phyloP scores from a whole-genome alignment of 768 basidiomycete genomes.

The Imleria badia region DNA sequence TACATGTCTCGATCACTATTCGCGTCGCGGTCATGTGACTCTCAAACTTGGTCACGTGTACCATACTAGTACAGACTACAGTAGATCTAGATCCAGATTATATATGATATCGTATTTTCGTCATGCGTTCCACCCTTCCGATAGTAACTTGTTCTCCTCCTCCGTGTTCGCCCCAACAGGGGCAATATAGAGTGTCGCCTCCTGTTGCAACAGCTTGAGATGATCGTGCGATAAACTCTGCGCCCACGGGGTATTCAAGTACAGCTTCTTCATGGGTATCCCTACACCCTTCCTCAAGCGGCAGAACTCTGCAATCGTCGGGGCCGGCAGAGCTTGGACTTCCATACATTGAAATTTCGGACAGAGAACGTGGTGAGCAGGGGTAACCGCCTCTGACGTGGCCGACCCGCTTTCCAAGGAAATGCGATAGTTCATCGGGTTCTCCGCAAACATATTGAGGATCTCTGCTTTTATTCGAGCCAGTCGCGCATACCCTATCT shows the following conservation, averaged over 20 bases:
- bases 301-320: conserved; percentile 37
- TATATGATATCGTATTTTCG: background rate
- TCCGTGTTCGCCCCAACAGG: conserved; percentile 41
- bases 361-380: conserved; percentile 34
- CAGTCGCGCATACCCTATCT: conserved; percentile 49
- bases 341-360: conserved; percentile 49
- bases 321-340: conserved; percentile 38
- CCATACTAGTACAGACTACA: conserved; percentile 1
- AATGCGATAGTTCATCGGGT: conserved; percentile 31
- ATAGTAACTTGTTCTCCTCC: conserved; percentile 43
- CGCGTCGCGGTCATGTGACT: conserved; percentile 30
- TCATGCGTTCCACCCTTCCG: conserved; percentile 15
- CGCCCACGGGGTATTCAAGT: conserved; percentile 39
- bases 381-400: conserved; percentile 2
- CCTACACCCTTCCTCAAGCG: conserved; percentile 37
- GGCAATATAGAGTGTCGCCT: conserved; percentile 28
- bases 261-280: conserved; percentile 51
- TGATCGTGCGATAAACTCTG: conserved; percentile 18
- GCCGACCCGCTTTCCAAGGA: conserved; percentile 1
- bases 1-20: conserved; percentile 12
- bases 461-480: conserved; percentile 43
- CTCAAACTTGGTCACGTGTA: conserved; percentile 19
- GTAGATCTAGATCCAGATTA: conserved; percentile 4
- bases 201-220: conserved; percentile 26
- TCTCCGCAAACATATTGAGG: conserved; percentile 48